phyloP scores from a whole-genome alignment of 129 eudicot species.

The Lactuca saligna region DNA sequence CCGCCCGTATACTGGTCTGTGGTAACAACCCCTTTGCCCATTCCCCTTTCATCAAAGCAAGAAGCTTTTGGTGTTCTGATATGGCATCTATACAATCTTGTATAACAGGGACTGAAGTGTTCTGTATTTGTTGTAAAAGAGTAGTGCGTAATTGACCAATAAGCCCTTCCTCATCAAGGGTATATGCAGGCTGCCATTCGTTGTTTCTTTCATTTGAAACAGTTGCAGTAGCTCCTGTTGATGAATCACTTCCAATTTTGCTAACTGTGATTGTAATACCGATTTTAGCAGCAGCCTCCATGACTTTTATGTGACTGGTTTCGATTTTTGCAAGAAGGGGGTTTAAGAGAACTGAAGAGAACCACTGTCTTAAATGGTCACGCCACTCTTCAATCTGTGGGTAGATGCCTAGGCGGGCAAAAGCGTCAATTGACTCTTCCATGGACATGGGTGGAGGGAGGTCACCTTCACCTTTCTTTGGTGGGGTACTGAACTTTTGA shows the following conservation, averaged over 20 bases:
- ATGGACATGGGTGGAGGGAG: slow-evolving; percentile 95
- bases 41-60: slow-evolving; percentile 85
- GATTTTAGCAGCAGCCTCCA: slow-evolving; percentile 81
- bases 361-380: slow-evolving; percentile 93
- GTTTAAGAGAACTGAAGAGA: slow-evolving; percentile 69
- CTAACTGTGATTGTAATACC: slow-evolving; percentile 63
- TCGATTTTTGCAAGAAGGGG: slow-evolving; percentile 76
- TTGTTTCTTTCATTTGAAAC: slow-evolving; percentile 56
- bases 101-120: slow-evolving; percentile 43
- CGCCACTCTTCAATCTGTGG: slow-evolving; percentile 97
- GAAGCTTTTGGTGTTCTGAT: slow-evolving; percentile 87
- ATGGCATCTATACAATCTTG: slow-evolving; percentile 89
- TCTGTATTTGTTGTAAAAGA: slow-evolving; percentile 68
- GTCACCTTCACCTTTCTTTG: slow-evolving; percentile 90
- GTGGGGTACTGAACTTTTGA: slow-evolving; percentile 87
- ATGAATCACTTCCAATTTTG: slow-evolving; percentile 62
- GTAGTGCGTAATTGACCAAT: slow-evolving; percentile 75
- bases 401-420: slow-evolving; percentile 69
- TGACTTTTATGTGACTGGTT: slow-evolving; percentile 84
- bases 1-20: slow-evolving; percentile 77
- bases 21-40: slow-evolving; percentile 94
- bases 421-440: slow-evolving; percentile 85
- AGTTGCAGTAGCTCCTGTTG: slow-evolving; percentile 35
- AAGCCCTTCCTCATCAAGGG: slow-evolving; percentile 81
- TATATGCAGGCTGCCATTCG: slow-evolving; percentile 80